Base-by-base conservation (phyloP, 768 basidiomycete species). In the Lactarius hengduanensis region DNA sequence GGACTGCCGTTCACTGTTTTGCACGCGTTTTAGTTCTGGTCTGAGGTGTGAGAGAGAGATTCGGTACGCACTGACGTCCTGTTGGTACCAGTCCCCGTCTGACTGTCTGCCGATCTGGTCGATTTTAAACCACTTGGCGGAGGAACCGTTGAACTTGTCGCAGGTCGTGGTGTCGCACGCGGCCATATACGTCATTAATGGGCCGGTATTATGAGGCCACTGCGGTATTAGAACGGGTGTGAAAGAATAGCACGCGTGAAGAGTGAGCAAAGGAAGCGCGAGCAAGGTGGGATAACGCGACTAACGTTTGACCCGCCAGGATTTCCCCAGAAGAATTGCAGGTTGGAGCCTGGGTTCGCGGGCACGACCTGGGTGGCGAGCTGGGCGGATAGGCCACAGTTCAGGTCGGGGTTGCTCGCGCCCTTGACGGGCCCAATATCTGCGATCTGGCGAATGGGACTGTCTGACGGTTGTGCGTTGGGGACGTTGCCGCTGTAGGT, bases 131-230 rank as follows among this genome's bases (percentile, higher is more conserved):
- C 88, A 92, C 73, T 83, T 78, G 20, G 88, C 87, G 8, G 79
- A 72, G 15, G 83, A 78, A 4, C 85, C 73, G 70, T 90, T 79
- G 75, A 87, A 90, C 71, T 84, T 76, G 71, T 82, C 81, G 75
- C 90, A 92, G 0, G 80, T 79, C 57, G 77, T 75, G 0, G 81
- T 53, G 13, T 61, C 83, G 72, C 91, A 92, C 34, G 78, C 76
- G 2, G 89, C 82, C 83, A 92, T 82, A 73, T 92, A 92, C 41
- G 88, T 90, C 76, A 91, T 76, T 75, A 91, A 77, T 5, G 91
- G 90, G 4, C 91, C 90, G 30, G 78, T 86, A 65, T 88, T 77
- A 70, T 90, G 84, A 1, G 79, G 79, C 84, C 82, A 84, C 77
- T 81, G 61, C n/a, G 55, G 40, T 32, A 41, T 50, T 50, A 53